phyloP scores from a whole-genome alignment of 169 alveolate species.

The Besnoitia besnoiti region DNA sequence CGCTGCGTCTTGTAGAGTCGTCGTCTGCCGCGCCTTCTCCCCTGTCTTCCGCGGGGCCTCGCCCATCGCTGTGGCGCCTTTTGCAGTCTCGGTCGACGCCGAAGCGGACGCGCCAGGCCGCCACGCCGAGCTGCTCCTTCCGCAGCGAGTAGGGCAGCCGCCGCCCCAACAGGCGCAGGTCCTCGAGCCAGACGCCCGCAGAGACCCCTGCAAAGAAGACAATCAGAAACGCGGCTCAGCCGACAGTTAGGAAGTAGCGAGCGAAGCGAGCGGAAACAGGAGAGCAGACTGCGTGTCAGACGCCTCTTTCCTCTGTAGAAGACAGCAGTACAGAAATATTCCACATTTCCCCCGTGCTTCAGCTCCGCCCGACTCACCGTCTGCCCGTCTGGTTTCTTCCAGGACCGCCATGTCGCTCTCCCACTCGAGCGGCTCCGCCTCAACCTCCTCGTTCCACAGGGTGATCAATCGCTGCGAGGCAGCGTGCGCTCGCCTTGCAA shows the following conservation, averaged over 20 bases:
- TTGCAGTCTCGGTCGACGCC: background rate
- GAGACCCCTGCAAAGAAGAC: background rate
- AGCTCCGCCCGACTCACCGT: background rate
- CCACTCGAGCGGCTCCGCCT: slow-evolving; percentile 18
- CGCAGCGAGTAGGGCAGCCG: slow-evolving; percentile 52
- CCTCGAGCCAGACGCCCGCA: slow-evolving; percentile 37
- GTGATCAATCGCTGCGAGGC: background rate
- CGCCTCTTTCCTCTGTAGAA: too few relatives aligned
- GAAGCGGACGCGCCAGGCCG: background rate
- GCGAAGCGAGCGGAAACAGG: background rate
- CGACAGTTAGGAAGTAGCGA: background rate
- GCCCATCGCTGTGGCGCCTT: too few relatives aligned
- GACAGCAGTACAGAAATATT: too few relatives aligned
- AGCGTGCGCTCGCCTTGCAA: too few relatives aligned
- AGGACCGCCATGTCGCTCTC: slow-evolving; percentile 26
- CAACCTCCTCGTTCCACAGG: background rate
- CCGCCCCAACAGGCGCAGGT: slow-evolving; percentile 39
- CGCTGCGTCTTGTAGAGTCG: background rate
- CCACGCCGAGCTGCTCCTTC: slow-evolving; percentile 29
- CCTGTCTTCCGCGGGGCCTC: slow-evolving; percentile 14
- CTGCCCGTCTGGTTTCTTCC: slow-evolving; percentile 25
- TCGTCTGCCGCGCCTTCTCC: slow-evolving; percentile 7
- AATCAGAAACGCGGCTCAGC: background rate
- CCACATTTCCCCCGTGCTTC: too few relatives aligned
- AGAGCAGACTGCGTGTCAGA: too few relatives aligned